Evolutionary conservation across 2,329 filamentous ascomycete genomes (phyloP).

Genomic region (Alternaria angustiovoidea): DNA sequence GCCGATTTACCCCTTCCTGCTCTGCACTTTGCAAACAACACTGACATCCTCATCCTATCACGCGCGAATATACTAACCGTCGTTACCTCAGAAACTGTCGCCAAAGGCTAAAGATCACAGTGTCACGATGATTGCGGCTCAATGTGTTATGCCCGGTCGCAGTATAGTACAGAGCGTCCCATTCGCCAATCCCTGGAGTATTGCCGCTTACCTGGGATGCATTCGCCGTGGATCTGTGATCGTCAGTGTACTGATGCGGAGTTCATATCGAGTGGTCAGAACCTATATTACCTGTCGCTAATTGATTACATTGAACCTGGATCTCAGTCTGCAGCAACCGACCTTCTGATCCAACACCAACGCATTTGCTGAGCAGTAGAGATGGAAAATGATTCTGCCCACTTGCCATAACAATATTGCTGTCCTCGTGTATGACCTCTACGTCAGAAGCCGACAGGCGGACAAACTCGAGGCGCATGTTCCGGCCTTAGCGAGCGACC

Average conservation of each 20-base stretch:
- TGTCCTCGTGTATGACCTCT: background rate
- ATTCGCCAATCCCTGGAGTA: conserved; percentile 19
- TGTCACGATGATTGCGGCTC: conserved; percentile 31
- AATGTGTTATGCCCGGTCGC: conserved; percentile 24
- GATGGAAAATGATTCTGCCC: background rate
- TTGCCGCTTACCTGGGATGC: conserved; percentile 21
- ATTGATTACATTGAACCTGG: conserved; percentile 43
- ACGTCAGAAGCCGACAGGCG: background rate
- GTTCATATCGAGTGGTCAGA: conserved; percentile 27
- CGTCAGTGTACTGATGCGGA: conserved; percentile 7
- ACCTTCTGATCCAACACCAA: background rate
- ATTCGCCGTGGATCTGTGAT: conserved; percentile 11
- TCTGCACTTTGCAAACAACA: background rate
- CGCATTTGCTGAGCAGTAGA: background rate
- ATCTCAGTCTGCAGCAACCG: conserved; percentile 13
- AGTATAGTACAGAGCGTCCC: conserved; percentile 10
- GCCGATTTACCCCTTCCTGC: background rate
- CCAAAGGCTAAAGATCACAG: background rate
- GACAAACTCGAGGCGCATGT: conserved; percentile 10
- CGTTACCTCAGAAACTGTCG: background rate
- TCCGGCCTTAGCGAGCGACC: conserved; percentile 13
- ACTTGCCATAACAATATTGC: background rate
- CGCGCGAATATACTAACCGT: background rate
- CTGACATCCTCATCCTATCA: background rate
- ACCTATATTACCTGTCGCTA: conserved; percentile 37